phyloP scores from a whole-genome alignment of 2,329 filamentous ascomycete species.

The Fusarium sp. region DNA sequence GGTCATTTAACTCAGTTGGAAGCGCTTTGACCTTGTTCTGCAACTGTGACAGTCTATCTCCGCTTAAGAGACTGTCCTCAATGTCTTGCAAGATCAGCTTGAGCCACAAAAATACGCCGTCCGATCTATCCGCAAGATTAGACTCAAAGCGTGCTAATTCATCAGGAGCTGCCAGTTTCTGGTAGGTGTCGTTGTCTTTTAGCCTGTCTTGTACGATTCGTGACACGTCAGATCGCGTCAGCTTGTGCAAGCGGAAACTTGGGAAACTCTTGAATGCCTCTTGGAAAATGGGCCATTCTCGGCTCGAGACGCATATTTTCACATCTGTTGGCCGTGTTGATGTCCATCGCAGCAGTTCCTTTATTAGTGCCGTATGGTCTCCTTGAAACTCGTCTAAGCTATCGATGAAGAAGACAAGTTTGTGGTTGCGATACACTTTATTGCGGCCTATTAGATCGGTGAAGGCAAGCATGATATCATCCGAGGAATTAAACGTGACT shows the following conservation, averaged over 20 bases:
- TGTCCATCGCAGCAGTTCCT: neutral
- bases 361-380: neutral
- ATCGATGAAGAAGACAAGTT: neutral
- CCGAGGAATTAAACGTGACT: neutral
- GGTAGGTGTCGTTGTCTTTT: accelerated
- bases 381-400: neutral
- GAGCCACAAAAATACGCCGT: neutral
- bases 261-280: neutral
- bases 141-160: accelerated
- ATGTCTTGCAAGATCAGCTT: neutral
- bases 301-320: neutral
- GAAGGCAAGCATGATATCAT: neutral
- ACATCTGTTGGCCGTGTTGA: neutral
- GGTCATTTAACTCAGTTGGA: neutral
- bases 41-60: neutral
- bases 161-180: accelerated
- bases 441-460: neutral
- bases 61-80: neutral
- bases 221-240: neutral
- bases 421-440: accelerated
- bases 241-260: neutral
- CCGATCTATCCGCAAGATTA: accelerated
- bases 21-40: accelerated
- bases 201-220: neutral
- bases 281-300: neutral